Base-by-base conservation (phyloP, 352 stramenopile species). In the Phytophthora cryptogea region DNA sequence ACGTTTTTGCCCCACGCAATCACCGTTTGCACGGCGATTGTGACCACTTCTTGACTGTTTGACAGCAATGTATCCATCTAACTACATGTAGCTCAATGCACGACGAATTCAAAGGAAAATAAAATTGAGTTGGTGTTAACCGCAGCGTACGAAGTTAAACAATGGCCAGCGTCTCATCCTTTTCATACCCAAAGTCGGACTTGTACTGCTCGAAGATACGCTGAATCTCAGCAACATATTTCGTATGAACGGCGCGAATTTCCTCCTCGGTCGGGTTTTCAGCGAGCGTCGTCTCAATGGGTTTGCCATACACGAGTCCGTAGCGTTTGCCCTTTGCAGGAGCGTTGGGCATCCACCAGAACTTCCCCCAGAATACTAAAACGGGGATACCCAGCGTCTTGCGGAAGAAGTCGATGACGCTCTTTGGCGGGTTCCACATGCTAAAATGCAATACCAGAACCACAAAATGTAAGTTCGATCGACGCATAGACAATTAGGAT, bases 341-440 rank as follows among this genome's bases (percentile, higher is more conserved):
- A 5, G 58, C 54, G 10, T 77, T 70, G 1, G 82, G 82, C 72
- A 86, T 78, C 82, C 82, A 91, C 46, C 82, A 59, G 78, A 88
- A 88, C 13, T 78, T 75, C 0, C 81, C 81, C 81, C 81, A 90
- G 68, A 90, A 90, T 35, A 87, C 55, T 33, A 89, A 78, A 36
- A 90, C 49, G 11, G 81, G 81, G 52, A 89, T 83, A 39, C 81
- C 67, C 23, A 90, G 54, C 43, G 64, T 80, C 62, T 82, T 78
- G 46, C 72, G 76, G 41, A 86, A 75, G 26, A 88, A 78, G 0
- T 59, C 56, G 14, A 74, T 76, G 17, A 89, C 53, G 2, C 62
- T 53, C 63, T 75, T 76, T 0, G 76, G 67, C 13, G 81, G 81
- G 20, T 76, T 85, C 76, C 77, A 89, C 57, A 89, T 68, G 14